Evolutionary conservation across 352 stramenopile genomes (phyloP), one percentile per base, ranked within the genome.

Genomic region (Phytophthora pini): DNA sequence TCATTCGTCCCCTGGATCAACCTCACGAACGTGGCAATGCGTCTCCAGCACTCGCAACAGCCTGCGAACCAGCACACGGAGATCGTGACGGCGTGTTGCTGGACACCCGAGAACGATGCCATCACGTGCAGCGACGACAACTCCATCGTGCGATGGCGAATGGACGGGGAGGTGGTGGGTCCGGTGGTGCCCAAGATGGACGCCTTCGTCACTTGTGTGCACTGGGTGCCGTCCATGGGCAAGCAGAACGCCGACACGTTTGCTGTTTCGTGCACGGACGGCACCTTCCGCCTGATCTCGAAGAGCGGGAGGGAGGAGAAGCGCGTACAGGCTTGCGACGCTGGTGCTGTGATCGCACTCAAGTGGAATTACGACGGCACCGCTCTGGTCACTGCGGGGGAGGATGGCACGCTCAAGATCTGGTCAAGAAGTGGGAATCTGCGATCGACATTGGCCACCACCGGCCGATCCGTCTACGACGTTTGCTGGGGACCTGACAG

Each of bases 381-480:
- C 6, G 93, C 93, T 24, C 72, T 98, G 2, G 88, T 92, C 27
- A 97, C 92, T 15, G 87, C 82, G 7, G 95, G 93, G 5, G 95
- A 98, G 65, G 95, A 98, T 53, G 95, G 95, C 22, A 90, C 89
- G 22, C 85, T 98, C 55, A 98, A 98, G 74, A 89, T 98, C 39
- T 98, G 87, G 84, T 96, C 85, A 13, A 87, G 88, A 9, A 94
- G 79, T 38, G 89, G 87, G 10, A 96, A 94, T 66, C 76, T 98
- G 27, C 87, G 92, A 3, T 95, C 89, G 29, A 96, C 88, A 5
- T 65, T 98, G 46, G 87, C 90, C 24, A 92, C 88, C 32, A 94
- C 79, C 0, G 87, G 88, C 8, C 63, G 79, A 22, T 92, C 81
- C 2, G 74, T 98, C 29, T 98, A 98, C 65, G 87, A 86, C 8